A percentile compares a stretch with the other conserved stretches of the same genome.
phyloP scores from a whole-genome alignment of 2,329 filamentous ascomycete genomes.

The Rhynchosporium graminicola region DNA sequence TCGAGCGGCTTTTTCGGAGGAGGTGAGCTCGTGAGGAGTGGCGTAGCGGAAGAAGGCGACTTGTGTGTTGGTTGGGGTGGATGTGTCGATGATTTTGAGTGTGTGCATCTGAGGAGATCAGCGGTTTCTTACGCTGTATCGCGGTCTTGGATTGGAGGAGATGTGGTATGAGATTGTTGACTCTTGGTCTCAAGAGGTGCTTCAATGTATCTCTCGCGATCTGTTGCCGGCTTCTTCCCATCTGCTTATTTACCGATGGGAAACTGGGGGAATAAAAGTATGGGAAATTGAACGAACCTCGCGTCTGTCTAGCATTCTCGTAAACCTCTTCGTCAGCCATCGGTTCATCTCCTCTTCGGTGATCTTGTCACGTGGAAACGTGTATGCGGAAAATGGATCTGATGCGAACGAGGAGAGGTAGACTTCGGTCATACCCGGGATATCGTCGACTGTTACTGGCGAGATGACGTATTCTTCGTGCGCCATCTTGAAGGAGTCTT shows the following conservation, averaged over 20 bases:
- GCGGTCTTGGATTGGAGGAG: too few species aligned
- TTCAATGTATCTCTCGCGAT: too few species aligned
- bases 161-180: too few species aligned
- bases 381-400: constrained; percentile 37
- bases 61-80: constrained; percentile 32
- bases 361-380: constrained; percentile 28
- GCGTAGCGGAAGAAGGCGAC: constrained; percentile 43
- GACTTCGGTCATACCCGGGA: constrained; percentile 37
- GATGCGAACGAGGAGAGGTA: constrained; percentile 38
- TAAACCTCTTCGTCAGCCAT: constrained; percentile 40
- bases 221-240: too few species aligned
- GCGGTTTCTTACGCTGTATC: background rate
- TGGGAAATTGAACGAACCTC: background rate
- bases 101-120: constrained; percentile 27
- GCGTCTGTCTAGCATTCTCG: constrained; percentile 36
- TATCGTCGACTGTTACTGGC: constrained; percentile 35
- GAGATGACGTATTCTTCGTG: constrained; percentile 23
- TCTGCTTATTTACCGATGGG: background rate
- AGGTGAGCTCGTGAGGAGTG: constrained; percentile 38
- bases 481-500: background rate
- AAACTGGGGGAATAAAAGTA: background rate
- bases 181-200: too few species aligned
- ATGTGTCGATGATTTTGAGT: constrained; percentile 41
- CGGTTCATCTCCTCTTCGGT: constrained; percentile 19
- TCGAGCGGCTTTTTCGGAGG: constrained; percentile 20